Conservation (phyloP, 148 eudicot species). For the Pouteria glomerata region DNA sequence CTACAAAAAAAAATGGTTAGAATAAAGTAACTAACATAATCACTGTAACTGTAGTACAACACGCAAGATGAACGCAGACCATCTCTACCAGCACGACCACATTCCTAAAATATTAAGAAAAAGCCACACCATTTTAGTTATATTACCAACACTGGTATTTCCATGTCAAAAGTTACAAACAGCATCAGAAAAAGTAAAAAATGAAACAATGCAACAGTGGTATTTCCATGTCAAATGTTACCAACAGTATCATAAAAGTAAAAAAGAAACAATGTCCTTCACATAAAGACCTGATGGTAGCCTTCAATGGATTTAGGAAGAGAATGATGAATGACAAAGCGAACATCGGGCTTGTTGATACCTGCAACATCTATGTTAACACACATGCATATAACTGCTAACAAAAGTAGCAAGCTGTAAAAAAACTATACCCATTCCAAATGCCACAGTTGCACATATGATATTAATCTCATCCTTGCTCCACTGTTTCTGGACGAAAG, state of each 20-base stretch:
- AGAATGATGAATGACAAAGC: slow-evolving; percentile 98
- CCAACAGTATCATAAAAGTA: background rate
- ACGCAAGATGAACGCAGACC: slow-evolving; percentile 78
- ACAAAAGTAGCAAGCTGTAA: slow-evolving; percentile 13
- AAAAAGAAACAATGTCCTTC: background rate
- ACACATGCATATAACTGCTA: slow-evolving; percentile 6
- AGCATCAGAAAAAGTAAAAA: too few relatives aligned
- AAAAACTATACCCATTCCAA: slow-evolving; percentile 89
- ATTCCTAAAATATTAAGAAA: slow-evolving; percentile 52
- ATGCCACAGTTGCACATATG: slow-evolving; percentile 98
- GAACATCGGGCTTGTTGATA: slow-evolving; percentile 95
- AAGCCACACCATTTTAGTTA: slow-evolving; percentile 8
- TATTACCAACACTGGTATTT: too few relatives aligned
- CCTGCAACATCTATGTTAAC: slow-evolving; percentile 53
- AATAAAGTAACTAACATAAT: slow-evolving; percentile 57
- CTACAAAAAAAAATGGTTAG: background rate
- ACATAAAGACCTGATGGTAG: slow-evolving; percentile 75
- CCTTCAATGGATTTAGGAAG: slow-evolving; percentile 98
- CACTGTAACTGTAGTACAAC: slow-evolving; percentile 86
- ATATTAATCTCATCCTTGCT: slow-evolving; percentile 94
- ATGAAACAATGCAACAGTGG: background rate
- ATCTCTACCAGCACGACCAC: slow-evolving; percentile 99
- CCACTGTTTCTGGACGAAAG: slow-evolving; percentile 83
- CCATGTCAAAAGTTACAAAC: too few relatives aligned
- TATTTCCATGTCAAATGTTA: background rate